These are phyloP conservation scores for Pleurotus tuber-regium DNA, from an alignment of 768 basidiomycete species.

Conservation along the genomic window DNA sequence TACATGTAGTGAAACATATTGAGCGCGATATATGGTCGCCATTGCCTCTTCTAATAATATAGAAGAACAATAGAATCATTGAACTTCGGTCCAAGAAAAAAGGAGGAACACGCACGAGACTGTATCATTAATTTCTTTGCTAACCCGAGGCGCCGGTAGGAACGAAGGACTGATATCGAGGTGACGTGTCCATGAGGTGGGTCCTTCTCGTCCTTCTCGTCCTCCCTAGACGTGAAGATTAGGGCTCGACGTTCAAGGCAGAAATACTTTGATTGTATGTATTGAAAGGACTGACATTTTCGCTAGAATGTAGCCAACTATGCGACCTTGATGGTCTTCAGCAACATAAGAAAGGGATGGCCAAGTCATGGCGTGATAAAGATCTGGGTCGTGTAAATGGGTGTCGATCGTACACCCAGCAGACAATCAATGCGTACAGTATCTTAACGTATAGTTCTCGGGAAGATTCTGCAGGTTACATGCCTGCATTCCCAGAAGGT, in stretches of 20 bases:
- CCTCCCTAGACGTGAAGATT: constrained; percentile 50
- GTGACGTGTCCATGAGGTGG: constrained; percentile 92
- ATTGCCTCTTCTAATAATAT: constrained; percentile 81
- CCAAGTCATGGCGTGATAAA: constrained; percentile 95
- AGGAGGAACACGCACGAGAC: constrained; percentile 64
- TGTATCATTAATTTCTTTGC: constrained; percentile 96
- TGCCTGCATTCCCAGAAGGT: constrained; percentile 93
- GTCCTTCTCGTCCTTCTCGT: constrained; percentile 56
- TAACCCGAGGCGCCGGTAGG: constrained; percentile 86
- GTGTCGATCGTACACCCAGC: not conserved
- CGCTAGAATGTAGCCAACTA: constrained; percentile 93
- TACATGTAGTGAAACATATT: constrained; percentile 91
- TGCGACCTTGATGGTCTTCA: constrained; percentile 84
- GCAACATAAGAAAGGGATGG: constrained; percentile 93
- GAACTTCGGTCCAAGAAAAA: not conserved
- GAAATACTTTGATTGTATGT: not conserved
- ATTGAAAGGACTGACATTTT: constrained; percentile 69
- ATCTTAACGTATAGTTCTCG: constrained; percentile 89
- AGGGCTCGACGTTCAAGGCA: not conserved
- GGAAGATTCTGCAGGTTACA: constrained; percentile 94
- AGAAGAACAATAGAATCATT: constrained; percentile 5
- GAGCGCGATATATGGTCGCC: constrained; percentile 80
- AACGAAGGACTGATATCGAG: constrained; percentile 90
- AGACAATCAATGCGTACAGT: constrained; percentile 41
- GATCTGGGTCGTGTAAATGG: constrained; percentile 38